Evolutionary conservation across 129 eudicot genomes (phyloP).

Genomic region (Tanacetum coccineum): DNA sequence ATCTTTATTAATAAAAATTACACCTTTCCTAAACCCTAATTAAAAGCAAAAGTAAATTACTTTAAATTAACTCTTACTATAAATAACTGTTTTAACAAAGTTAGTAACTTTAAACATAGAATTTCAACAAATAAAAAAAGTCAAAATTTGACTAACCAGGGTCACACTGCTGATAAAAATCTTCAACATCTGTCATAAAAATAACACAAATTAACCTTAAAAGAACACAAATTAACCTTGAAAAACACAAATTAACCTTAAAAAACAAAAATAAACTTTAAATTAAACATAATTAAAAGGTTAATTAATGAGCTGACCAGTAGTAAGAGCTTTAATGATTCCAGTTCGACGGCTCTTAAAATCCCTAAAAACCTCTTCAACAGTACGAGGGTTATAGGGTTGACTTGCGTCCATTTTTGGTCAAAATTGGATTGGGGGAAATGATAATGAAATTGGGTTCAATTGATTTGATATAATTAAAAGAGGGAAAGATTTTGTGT

Average conservation of each 20-base stretch:
- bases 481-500: constrained; percentile 23
- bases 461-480: constrained; percentile 17
- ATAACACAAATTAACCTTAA: constrained; percentile 19
- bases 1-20: not conserved
- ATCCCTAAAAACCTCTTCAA: constrained; percentile 72
- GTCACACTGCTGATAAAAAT: constrained; percentile 63
- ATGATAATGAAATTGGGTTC: constrained; percentile 18
- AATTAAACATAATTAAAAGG: no score
- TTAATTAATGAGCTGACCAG: not conserved
- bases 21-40: constrained; percentile 6
- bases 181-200: constrained; percentile 49
- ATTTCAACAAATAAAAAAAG: not conserved
- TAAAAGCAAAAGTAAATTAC: not conserved
- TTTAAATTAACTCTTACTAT: not conserved
- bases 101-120: not conserved
- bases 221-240: not conserved
- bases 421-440: constrained; percentile 10
- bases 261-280: not conserved
- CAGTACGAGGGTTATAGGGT: constrained; percentile 65
- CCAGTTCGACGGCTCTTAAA: no score
- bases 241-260: not conserved
- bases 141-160: constrained; percentile 37
- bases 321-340: no score
- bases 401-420: constrained; percentile 60
- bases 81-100: not conserved